A percentile compares a stretch with the other conserved stretches of the same genome.
These are phyloP conservation scores for Malassezia equina DNA, from an alignment of 1,284 basidiomycete species.

Conservation along the genomic window DNA sequence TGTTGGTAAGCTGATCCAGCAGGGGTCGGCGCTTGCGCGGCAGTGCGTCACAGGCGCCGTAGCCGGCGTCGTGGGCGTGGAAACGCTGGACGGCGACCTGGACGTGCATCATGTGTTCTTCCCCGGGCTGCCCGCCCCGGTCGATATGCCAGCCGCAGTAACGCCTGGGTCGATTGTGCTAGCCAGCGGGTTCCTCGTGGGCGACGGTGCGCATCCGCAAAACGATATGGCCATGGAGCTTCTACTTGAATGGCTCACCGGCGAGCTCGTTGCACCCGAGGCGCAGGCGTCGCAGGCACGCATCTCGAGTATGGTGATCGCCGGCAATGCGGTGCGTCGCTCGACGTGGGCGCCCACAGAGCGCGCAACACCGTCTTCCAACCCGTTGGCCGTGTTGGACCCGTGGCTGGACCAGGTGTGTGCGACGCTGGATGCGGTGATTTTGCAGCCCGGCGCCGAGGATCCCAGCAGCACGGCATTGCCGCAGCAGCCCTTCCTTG, in stretches of 20 bases:
- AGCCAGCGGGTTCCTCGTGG: slow-evolving; percentile 50
- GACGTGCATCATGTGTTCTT: slow-evolving; percentile 84
- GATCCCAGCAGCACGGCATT: slow-evolving; percentile 81
- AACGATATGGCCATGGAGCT: slow-evolving; percentile 25
- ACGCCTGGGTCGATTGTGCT: slow-evolving; percentile 19
- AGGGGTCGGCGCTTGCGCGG: background rate
- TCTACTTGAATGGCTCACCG: slow-evolving; percentile 65
- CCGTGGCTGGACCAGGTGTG: slow-evolving; percentile 13
- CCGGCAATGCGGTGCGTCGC: slow-evolving; percentile 30
- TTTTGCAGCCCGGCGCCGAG: slow-evolving; percentile 63
- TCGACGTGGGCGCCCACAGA: slow-evolving; percentile 10
- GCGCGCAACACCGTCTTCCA: background rate
- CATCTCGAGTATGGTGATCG: slow-evolving; percentile 29
- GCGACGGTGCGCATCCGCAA: slow-evolving; percentile 47
- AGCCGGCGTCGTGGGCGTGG: slow-evolving; percentile 75
- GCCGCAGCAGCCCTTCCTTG: slow-evolving; percentile 86
- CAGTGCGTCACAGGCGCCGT: slow-evolving; percentile 55
- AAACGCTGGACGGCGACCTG: slow-evolving; percentile 80
- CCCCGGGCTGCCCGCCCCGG: slow-evolving; percentile 53
- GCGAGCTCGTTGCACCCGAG: slow-evolving; percentile 63
- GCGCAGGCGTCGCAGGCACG: slow-evolving; percentile 18
- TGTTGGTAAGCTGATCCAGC: slow-evolving; percentile 57
- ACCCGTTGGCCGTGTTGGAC: slow-evolving; percentile 6
- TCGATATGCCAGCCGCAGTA: background rate
- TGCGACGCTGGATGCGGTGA: slow-evolving; percentile 12